Conservation (phyloP, 331 rosid species). For the Spiraea crenata region DNA sequence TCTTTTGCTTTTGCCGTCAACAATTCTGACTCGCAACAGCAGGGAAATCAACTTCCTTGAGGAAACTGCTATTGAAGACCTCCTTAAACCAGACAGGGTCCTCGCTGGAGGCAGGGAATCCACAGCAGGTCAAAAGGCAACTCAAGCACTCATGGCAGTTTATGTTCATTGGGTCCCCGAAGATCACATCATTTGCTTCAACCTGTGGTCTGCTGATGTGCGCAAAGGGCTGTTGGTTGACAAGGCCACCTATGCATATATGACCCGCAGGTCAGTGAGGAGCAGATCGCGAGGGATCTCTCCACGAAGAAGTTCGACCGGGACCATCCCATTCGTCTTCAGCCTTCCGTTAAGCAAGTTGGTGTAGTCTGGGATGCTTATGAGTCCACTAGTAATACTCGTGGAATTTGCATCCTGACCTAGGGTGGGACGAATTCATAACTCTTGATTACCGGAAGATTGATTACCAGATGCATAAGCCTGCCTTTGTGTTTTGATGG, state of each 20-base stretch:
- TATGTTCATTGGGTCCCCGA: conserved; percentile 86
- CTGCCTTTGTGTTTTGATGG: conserved; percentile 87
- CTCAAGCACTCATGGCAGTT: conserved; percentile 58
- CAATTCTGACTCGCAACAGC: conserved; percentile 71
- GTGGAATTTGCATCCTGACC: conserved; percentile 69
- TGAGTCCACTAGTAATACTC: conserved; percentile 76
- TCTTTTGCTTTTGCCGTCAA: too few relatives aligned
- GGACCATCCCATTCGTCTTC: conserved; percentile 88
- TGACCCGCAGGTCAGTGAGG: conserved; percentile 82
- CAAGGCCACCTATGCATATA: conserved; percentile 71
- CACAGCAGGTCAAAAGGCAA: conserved; percentile 69
- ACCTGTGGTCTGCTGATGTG: conserved; percentile 96
- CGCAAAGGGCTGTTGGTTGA: conserved; percentile 84
- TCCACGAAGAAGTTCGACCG: conserved; percentile 84
- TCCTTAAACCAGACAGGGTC: conserved; percentile 69
- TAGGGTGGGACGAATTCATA: conserved; percentile 93
- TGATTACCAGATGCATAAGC: conserved; percentile 76
- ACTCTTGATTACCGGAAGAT: conserved; percentile 69
- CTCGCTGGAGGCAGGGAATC: conserved; percentile 94
- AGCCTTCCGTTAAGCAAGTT: conserved; percentile 64
- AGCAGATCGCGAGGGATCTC: conserved; percentile 71
- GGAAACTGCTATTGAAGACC: conserved; percentile 79
- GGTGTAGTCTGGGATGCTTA: conserved; percentile 70
- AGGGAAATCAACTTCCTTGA: conserved; percentile 87
- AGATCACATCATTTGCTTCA: conserved; percentile 68